A percentile compares a stretch with the other conserved stretches of the same genome.
These are phyloP conservation scores for Samsoniella hepiali DNA, from an alignment of 2,329 filamentous ascomycete genomes.

Conservation along the genomic window DNA sequence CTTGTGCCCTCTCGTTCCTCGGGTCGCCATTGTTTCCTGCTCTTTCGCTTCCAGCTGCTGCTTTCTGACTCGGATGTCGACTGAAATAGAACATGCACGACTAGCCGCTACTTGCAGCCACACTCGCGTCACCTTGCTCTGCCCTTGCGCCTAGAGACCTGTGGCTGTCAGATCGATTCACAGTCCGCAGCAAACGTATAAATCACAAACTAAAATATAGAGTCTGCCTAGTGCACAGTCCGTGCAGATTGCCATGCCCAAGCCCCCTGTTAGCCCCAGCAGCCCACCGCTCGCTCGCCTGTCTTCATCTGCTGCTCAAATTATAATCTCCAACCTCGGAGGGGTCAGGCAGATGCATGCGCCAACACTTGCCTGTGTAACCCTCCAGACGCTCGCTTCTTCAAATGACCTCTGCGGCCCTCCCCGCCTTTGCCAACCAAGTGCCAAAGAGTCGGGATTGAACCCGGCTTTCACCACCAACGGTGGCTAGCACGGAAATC, in stretches of 20 bases:
- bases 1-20: background rate
- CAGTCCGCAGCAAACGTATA: background rate
- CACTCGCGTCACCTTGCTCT: background rate
- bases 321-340: background rate
- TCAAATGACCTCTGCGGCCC: background rate
- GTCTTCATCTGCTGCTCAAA: conserved; percentile 6
- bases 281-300: background rate
- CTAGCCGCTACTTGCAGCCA: background rate
- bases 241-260: conserved; percentile 6
- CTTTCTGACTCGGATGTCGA: background rate
- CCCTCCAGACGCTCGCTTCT: background rate
- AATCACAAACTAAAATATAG: background rate
- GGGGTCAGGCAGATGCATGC: background rate
- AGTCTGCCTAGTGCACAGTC: conserved; percentile 1
- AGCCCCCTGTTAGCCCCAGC: background rate
- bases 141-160: background rate
- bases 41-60: too few species aligned
- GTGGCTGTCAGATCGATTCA: background rate
- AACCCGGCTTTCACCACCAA: too few species aligned
- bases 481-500: too few species aligned
- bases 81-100: background rate
- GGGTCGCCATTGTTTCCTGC: background rate
- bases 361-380: background rate
- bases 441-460: too few species aligned
- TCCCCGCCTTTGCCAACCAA: background rate